Percentiles rank a stretch among this genome's conserved stretches.
Conservation (phyloP, 1,284 basidiomycete genomes). For the Ceratobasidium sp. region DNA sequence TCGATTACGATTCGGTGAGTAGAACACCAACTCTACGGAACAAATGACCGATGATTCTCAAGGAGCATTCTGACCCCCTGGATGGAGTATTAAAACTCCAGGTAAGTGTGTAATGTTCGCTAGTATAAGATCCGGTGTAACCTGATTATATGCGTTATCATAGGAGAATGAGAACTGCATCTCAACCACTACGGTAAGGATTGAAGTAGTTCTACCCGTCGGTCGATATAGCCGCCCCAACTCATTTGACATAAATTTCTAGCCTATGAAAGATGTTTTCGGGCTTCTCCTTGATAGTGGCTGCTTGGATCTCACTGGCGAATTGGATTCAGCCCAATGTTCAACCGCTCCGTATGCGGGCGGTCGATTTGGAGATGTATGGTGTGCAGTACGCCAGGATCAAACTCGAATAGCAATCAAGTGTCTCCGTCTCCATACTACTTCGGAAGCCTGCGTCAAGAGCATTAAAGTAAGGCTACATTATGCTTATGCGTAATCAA, state of each 20-base stretch:
- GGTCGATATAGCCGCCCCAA: no score
- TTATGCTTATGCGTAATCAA: no score
- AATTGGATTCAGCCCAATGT: not conserved
- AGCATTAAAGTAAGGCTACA: not conserved
- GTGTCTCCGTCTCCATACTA: constrained; percentile 15
- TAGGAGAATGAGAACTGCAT: not conserved
- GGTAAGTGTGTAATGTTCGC: no score
- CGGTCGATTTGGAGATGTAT: constrained; percentile 28
- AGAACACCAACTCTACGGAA: not conserved
- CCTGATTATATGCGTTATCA: no score
- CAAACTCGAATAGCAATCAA: constrained; percentile 22
- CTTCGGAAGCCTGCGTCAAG: not conserved
- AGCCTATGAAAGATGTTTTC: constrained; percentile 13
- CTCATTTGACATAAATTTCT: not conserved
- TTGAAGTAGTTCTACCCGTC: not conserved
- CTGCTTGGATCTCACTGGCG: not conserved
- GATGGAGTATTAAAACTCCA: not conserved
- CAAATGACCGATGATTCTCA: no score
- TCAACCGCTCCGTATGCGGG: not conserved
- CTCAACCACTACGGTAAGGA: not conserved
- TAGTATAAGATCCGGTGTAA: no score
- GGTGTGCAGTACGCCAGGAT: not conserved
- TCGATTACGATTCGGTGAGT: not conserved
- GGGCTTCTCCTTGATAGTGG: not conserved
- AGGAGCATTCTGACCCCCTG: no score